Conservation (phyloP, 2,329 filamentous ascomycete species). For the Aspergillus sp. region DNA sequence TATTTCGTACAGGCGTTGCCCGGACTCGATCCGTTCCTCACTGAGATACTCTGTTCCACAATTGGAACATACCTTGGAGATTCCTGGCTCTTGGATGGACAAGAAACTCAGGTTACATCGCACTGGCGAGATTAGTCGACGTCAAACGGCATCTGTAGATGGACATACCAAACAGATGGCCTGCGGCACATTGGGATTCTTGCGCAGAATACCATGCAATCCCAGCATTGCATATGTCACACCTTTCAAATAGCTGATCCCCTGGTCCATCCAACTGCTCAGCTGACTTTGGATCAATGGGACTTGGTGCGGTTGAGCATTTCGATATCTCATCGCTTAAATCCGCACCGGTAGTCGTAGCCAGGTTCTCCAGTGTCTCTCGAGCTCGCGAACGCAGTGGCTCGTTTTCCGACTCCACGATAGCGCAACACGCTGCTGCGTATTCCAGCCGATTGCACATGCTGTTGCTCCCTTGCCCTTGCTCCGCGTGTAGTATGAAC, state of each 20-base stretch:
- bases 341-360: conserved; percentile 17
- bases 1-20: conserved; percentile 12
- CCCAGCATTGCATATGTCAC: conserved; percentile 41
- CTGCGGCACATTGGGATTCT: conserved; percentile 41
- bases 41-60: conserved; percentile 43
- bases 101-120: conserved; percentile 47
- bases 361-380: conserved; percentile 18
- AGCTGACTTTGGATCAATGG: conserved; percentile 15
- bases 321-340: conserved; percentile 24
- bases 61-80: conserved; percentile 46
- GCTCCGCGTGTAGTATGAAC: conserved; percentile 18
- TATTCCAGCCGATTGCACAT: conserved; percentile 26
- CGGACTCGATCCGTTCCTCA: conserved; percentile 30
- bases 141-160: background rate
- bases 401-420: conserved; percentile 17
- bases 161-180: conserved; percentile 42
- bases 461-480: conserved; percentile 9
- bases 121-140: conserved; percentile 18
- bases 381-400: conserved; percentile 17
- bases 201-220: conserved; percentile 41
- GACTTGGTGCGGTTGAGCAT: conserved; percentile 9
- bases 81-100: conserved; percentile 45
- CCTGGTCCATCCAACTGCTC: conserved; percentile 14
- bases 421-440: conserved; percentile 26
- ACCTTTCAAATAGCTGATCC: conserved; percentile 36